Evolutionary conservation across 176 grass and related monocot genomes (phyloP).

Genomic region (Carex myosuroides): DNA sequence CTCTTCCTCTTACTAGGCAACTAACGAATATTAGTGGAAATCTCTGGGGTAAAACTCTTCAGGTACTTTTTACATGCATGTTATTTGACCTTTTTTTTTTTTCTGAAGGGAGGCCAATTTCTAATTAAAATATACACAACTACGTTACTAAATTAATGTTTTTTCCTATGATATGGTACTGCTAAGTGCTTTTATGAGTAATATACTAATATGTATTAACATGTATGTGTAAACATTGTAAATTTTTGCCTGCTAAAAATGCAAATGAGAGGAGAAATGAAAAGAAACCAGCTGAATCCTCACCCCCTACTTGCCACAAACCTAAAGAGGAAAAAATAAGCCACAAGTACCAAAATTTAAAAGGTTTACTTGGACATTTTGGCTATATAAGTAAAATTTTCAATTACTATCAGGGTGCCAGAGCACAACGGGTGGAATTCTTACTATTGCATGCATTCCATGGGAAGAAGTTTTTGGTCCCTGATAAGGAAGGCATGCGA

Average conservation of each 20-base stretch:
- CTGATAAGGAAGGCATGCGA: constrained; percentile 60
- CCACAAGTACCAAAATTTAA: too few relatives aligned
- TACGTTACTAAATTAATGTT: too few relatives aligned
- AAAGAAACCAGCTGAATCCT: too few relatives aligned
- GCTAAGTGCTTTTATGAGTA: background rate
- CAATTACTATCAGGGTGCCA: constrained; percentile 62
- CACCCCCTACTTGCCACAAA: too few relatives aligned
- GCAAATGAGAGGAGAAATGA: background rate
- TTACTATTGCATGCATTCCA: constrained; percentile 90
- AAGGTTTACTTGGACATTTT: background rate
- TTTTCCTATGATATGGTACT: too few relatives aligned
- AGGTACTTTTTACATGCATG: constrained; percentile 30
- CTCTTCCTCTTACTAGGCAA: constrained; percentile 83
- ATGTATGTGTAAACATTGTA: background rate
- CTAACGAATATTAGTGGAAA: constrained; percentile 95
- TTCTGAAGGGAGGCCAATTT: background rate
- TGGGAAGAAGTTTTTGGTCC: constrained; percentile 83
- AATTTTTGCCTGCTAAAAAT: background rate
- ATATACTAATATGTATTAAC: constrained; percentile 1
- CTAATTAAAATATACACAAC: background rate
- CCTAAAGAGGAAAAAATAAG: too few relatives aligned
- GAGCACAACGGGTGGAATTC: constrained; percentile 96
- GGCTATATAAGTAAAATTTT: background rate
- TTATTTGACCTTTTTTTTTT: background rate
- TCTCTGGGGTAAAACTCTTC: constrained; percentile 91